A percentile compares a stretch with the other conserved stretches of the same genome.
These are phyloP conservation scores for Pneumocystis sp. DNA, from an alignment of 1,139 yeast genomes.

Conservation along the genomic window DNA sequence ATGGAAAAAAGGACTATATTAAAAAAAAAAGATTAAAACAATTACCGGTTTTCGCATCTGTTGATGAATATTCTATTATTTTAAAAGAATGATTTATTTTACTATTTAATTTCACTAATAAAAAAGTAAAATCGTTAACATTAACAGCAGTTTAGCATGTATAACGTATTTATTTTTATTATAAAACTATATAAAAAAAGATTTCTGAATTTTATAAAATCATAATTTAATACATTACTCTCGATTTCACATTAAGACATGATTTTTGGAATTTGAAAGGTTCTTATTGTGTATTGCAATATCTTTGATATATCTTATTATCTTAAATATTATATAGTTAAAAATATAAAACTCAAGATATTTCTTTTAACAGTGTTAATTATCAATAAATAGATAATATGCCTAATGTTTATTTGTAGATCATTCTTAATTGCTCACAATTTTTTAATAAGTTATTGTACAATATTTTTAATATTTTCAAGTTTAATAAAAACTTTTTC, in stretches of 20 bases:
- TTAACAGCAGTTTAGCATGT: too few species aligned
- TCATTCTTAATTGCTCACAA: neutral
- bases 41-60: slow-evolving; percentile 78
- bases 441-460: neutral
- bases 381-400: too few species aligned
- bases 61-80: slow-evolving; percentile 72
- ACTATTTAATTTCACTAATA: neutral
- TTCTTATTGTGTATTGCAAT: neutral
- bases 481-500: neutral
- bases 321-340: too few species aligned
- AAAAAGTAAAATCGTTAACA: neutral
- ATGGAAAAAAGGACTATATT: slow-evolving; percentile 17
- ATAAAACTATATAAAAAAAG: neutral
- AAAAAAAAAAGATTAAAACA: slow-evolving; percentile 50
- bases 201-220: neutral
- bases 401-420: neutral
- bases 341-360: too few species aligned
- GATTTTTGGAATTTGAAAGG: neutral
- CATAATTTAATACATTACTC: neutral
- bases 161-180: too few species aligned
- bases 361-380: too few species aligned
- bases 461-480: neutral
- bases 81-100: slow-evolving; percentile 19
- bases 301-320: neutral
- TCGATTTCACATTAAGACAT: neutral